phyloP scores from a whole-genome alignment of 129 eudicot genomes.

The Cynara cardunculus region DNA sequence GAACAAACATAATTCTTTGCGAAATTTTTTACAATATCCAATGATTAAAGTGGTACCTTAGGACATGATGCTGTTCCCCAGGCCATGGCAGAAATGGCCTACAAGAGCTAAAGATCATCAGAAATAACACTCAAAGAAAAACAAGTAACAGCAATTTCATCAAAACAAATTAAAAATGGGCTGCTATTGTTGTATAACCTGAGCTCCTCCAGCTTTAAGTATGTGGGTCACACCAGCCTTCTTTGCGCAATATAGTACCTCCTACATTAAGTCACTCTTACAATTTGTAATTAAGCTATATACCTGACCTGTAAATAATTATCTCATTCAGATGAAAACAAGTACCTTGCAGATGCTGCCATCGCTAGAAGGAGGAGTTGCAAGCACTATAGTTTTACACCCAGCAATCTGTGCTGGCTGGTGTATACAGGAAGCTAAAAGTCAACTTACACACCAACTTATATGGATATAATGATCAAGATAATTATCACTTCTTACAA shows the following conservation, averaged over 20 bases:
- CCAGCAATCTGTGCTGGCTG: constrained; percentile 99
- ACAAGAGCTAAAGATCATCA: constrained; percentile 27
- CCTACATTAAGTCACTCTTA: constrained; percentile 41
- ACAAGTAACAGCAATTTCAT: background rate
- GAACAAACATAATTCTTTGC: background rate
- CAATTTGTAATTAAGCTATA: background rate
- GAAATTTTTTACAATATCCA: background rate
- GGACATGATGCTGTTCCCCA: constrained; percentile 99
- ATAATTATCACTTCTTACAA: constrained; percentile 47
- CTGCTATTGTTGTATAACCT: constrained; percentile 39
- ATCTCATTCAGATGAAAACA: constrained; percentile 16
- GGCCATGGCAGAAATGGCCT: constrained; percentile 99
- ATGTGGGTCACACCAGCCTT: constrained; percentile 99
- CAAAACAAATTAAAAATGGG: background rate
- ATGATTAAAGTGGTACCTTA: constrained; percentile 49
- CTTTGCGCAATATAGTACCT: constrained; percentile 95
- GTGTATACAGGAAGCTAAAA: constrained; percentile 12
- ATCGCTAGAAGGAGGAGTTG: constrained; percentile 91
- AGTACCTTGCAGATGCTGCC: constrained; percentile 95
- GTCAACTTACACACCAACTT: constrained; percentile 19
- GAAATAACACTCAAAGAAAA: background rate
- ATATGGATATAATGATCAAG: background rate
- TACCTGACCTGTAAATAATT: background rate
- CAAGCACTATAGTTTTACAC: constrained; percentile 94
- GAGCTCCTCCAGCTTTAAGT: constrained; percentile 99